These are phyloP conservation scores for Colletotrichum melonis DNA, from an alignment of 2,329 filamentous ascomycete genomes.

Conservation along the genomic window DNA sequence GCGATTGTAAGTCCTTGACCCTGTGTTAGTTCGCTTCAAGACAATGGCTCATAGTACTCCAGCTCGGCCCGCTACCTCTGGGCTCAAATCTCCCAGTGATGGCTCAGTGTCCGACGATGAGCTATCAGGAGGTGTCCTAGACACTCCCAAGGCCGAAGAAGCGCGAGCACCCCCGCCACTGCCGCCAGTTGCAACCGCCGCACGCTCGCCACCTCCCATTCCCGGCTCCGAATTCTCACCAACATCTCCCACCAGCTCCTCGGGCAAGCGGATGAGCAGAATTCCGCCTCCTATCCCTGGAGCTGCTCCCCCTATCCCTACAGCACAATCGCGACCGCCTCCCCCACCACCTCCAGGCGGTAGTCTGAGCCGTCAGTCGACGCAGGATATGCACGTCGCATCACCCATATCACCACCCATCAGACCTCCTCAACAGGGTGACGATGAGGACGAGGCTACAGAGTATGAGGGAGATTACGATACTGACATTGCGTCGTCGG, in stretches of 20 bases:
- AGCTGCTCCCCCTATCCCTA: slow-evolving; percentile 56
- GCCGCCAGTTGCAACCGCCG: slow-evolving; percentile 38
- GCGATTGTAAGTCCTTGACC: slow-evolving; percentile 65
- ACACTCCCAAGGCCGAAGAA: slow-evolving; percentile 21
- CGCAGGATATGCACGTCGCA: slow-evolving; percentile 61
- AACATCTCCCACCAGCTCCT: slow-evolving; percentile 53
- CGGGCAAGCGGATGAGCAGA: slow-evolving; percentile 67
- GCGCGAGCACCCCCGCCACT: slow-evolving; percentile 54
- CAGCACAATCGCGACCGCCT: slow-evolving; percentile 70
- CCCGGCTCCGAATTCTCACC: slow-evolving; percentile 55
- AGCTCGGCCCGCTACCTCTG: slow-evolving; percentile 72
- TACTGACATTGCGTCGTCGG: slow-evolving; percentile 94
- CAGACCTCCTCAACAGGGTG: slow-evolving; percentile 67
- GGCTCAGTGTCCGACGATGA: slow-evolving; percentile 94
- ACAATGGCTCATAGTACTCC: slow-evolving; percentile 25
- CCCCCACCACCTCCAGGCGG: slow-evolving; percentile 73
- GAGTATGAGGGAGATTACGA: slow-evolving; percentile 99
- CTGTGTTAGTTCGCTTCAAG: background rate
- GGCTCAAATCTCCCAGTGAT: slow-evolving; percentile 70
- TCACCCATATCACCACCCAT: slow-evolving; percentile 55
- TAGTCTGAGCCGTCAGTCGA: slow-evolving; percentile 67
- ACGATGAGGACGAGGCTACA: slow-evolving; percentile 79
- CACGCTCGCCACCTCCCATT: slow-evolving; percentile 49
- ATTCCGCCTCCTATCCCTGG: slow-evolving; percentile 71
- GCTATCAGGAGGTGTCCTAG: slow-evolving; percentile 63